Evolutionary conservation across 805 yeast species (phyloP).

Genomic region (Tetrapisispora taiwanensis): DNA sequence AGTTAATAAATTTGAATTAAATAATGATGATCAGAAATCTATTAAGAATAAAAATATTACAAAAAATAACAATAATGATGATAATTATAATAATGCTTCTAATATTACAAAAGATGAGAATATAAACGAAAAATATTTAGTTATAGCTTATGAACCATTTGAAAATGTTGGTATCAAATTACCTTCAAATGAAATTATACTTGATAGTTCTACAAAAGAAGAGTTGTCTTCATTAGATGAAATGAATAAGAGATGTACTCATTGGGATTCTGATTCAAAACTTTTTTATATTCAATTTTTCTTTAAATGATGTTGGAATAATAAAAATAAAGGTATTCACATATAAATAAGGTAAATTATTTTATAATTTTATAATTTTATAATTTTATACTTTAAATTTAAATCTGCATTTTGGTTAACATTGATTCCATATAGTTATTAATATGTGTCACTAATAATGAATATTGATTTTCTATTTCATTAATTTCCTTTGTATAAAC

Average conservation of each 20-base stretch:
- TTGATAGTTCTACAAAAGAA: conserved; percentile 25
- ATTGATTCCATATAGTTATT: conserved; percentile 34
- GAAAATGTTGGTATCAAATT: conserved; percentile 70
- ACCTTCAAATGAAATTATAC: conserved; percentile 40
- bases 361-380: neutral
- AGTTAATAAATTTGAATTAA: conserved; percentile 68
- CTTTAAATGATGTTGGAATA: conserved; percentile 27
- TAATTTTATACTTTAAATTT: neutral
- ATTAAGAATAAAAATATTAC: neutral
- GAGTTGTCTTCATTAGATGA: conserved; percentile 27
- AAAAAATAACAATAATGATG: neutral
- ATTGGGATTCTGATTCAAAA: conserved; percentile 62
- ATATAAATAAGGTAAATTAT: no score
- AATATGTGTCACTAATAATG: conserved; percentile 46
- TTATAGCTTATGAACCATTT: conserved; percentile 84
- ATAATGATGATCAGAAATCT: conserved; percentile 36
- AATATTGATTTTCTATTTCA: conserved; percentile 43
- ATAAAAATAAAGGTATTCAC: no score
- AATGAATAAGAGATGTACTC: conserved; percentile 41
- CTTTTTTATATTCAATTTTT: conserved; percentile 65
- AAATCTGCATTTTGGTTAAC: conserved; percentile 12
- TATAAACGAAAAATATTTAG: conserved; percentile 42
- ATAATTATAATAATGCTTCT: neutral
- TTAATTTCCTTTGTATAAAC: conserved; percentile 45
- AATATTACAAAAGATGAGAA: neutral